Evolutionary conservation across 805 yeast species (phyloP), one percentile per base, ranked within the genome.

Genomic region (Wickerhamomyces rabaulensis): DNA sequence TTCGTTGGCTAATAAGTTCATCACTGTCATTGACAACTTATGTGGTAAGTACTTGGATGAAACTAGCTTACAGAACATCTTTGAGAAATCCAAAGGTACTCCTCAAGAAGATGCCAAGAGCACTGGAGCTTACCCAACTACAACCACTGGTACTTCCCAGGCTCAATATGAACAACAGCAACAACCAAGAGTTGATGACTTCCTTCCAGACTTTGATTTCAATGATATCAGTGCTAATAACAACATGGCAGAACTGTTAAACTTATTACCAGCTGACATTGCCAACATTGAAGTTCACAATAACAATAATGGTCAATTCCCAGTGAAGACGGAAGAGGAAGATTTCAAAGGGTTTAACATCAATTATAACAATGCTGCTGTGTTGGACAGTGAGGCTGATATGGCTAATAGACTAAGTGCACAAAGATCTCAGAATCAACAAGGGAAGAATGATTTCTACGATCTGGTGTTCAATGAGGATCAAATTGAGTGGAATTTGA

Each of bases 21-120:
- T 71, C 42, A 64, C 67, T 22, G 69, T 75, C 46, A 75, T 76
- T 45, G 75, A 75, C 47, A 68, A 70, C 38, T 57, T 76, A 31
- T 61, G 67, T 52, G 64, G 64, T 6, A 58, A 58, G 43, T 61
- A 60, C 41, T 41, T 60, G 6, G 61, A 55, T 31, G 58, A 52
- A 21, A 48, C 49, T 13, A 43, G 47, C 23, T 38, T 55, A 21
- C 43, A 40, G 25, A 43, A 48, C 16, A 40, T 49, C 9, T 37
- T 36, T 20, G 23, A 36, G 6, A 19, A 36, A 36, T 19, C 21
- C 4, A 36, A 36, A 20, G n/a, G 9, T 20, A 12, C 3, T 13
- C n/a, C 39, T 4, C 36, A 33, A 26, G 41, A 26, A 19, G 21
- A 35, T 17, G 15, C 12, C 13, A 35, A 35, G 12, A 19, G 4